These are phyloP conservation scores for Boletus patriciae DNA, from an alignment of 768 basidiomycete species.

Conservation along the genomic window DNA sequence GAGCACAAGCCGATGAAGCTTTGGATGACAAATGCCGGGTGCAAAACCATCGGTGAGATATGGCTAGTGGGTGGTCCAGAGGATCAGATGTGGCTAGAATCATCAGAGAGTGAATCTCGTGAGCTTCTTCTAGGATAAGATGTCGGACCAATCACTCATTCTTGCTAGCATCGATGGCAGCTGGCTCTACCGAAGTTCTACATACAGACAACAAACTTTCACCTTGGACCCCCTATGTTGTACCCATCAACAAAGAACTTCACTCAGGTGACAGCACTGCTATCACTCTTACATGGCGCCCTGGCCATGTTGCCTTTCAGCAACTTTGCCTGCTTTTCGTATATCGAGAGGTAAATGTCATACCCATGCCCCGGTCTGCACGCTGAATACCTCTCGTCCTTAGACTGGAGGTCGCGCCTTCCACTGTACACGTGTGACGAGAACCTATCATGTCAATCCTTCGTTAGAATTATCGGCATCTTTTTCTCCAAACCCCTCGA, in stretches of 20 bases:
- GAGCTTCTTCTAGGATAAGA: slow-evolving; percentile 5
- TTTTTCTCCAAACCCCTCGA: slow-evolving; percentile 50
- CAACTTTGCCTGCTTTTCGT: slow-evolving; percentile 64
- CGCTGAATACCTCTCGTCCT: slow-evolving; percentile 5
- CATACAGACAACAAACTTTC: slow-evolving; percentile 54
- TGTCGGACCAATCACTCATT: slow-evolving; percentile 3
- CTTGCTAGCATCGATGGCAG: slow-evolving; percentile 12
- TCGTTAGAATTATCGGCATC: slow-evolving; percentile 54
- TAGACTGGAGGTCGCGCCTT: slow-evolving; percentile 54
- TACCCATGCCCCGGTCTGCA: neutral
- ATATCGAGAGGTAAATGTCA: slow-evolving; percentile 55
- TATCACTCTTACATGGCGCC: slow-evolving; percentile 56
- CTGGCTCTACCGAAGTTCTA: slow-evolving; percentile 39
- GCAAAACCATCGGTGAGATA: slow-evolving; percentile 58
- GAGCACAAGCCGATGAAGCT: slow-evolving; percentile 58
- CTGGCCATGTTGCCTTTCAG: slow-evolving; percentile 45
- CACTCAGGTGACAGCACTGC: slow-evolving; percentile 49
- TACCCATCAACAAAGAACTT: slow-evolving; percentile 44
- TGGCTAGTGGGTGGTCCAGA: slow-evolving; percentile 64
- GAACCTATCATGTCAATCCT: slow-evolving; percentile 58
- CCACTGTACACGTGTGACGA: slow-evolving; percentile 54
- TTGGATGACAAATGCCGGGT: slow-evolving; percentile 68
- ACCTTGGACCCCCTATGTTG: slow-evolving; percentile 43
- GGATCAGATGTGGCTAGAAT: slow-evolving; percentile 60
- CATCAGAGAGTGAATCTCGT: slow-evolving; percentile 24